These are phyloP conservation scores for Nymphaea colorata DNA, from an alignment of 164 flowering plant species.

Conservation along the genomic window DNA sequence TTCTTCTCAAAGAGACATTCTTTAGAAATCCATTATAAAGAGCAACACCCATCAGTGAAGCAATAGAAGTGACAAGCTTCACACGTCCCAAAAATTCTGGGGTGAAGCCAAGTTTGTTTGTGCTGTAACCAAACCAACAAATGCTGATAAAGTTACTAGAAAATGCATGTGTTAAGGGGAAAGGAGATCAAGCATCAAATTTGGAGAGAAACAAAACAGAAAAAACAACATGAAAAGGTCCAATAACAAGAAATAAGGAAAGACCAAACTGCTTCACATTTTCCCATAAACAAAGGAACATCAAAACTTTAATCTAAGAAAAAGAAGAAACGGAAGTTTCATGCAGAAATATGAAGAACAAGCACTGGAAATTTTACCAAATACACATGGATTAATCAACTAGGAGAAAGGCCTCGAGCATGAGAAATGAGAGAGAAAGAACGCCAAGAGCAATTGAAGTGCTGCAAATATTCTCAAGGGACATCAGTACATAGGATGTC, in stretches of 20 bases:
- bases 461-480: too few relatives aligned
- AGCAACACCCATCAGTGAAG: constrained; percentile 92
- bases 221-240: neutral
- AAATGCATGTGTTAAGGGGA: neutral
- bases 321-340: too few relatives aligned
- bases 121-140: constrained; percentile 35
- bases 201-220: neutral
- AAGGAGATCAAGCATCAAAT: neutral
- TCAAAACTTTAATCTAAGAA: too few relatives aligned
- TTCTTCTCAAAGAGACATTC: constrained; percentile 67
- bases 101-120: constrained; percentile 85
- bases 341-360: too few relatives aligned
- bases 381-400: too few relatives aligned
- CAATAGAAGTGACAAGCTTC: constrained; percentile 89
- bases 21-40: constrained; percentile 88
- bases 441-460: too few relatives aligned
- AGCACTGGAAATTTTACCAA: too few relatives aligned
- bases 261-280: too few relatives aligned
- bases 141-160: constrained; percentile 1
- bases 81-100: constrained; percentile 98
- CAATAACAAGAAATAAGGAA: neutral
- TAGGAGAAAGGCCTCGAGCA: too few relatives aligned
- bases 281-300: too few relatives aligned
- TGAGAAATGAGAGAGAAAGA: too few relatives aligned
- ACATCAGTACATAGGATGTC: too few relatives aligned